Evolutionary conservation across 1,284 basidiomycete genomes (phyloP).

Genomic region (Fomitopsis pinicola): DNA sequence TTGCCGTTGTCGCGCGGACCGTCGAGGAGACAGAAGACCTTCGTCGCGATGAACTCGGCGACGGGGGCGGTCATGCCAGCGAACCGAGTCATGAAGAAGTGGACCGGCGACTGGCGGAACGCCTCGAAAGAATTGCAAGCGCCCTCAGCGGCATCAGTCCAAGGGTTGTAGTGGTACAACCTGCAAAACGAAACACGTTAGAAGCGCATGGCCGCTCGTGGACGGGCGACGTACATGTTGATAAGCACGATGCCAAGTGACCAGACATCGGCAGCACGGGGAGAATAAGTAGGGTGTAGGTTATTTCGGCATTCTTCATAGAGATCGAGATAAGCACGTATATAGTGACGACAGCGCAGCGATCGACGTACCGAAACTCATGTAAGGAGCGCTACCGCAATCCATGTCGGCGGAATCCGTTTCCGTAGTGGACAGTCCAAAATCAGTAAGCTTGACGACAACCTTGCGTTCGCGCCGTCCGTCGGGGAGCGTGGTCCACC

Average conservation of each 20-base stretch:
- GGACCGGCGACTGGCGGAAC: constrained; percentile 76
- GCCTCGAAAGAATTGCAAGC: constrained; percentile 80
- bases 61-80: constrained; percentile 88
- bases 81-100: constrained; percentile 88
- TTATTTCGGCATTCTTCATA: constrained; percentile 93
- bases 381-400: constrained; percentile 98
- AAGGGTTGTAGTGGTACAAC: constrained; percentile 98
- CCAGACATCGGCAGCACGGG: constrained; percentile 97
- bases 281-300: constrained; percentile 87
- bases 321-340: not conserved
- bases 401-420: constrained; percentile 92
- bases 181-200: constrained; percentile 31
- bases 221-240: constrained; percentile 70
- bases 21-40: constrained; percentile 83
- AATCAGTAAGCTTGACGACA: constrained; percentile 93
- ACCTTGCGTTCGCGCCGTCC: constrained; percentile 69
- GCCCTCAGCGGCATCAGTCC: constrained; percentile 87
- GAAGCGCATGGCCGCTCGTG: constrained; percentile 6
- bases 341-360: constrained; percentile 1
- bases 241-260: constrained; percentile 97
- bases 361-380: constrained; percentile 84
- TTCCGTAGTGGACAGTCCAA: constrained; percentile 92
- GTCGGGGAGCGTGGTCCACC: constrained; percentile 49
- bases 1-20: constrained; percentile 49
- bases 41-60: constrained; percentile 81